Evolutionary conservation across 345 rosid species (phyloP), one percentile per base, ranked within the genome.

Genomic region (Populus pruinosa): DNA sequence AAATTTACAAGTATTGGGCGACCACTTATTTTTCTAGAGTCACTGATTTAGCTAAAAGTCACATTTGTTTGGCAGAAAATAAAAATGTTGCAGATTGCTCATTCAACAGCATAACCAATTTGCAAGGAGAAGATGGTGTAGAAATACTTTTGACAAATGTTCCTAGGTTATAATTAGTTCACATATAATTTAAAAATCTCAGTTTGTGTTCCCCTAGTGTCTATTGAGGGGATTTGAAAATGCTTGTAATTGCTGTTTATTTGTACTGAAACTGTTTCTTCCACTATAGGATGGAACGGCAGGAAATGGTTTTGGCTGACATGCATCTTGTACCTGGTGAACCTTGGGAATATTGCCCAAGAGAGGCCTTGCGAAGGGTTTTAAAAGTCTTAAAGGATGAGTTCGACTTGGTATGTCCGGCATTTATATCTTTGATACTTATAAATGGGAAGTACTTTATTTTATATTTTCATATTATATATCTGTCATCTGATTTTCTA

Each of bases 301-400:
- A 96, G 85, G 93, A 92, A 79, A 92, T 96, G 93, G 97, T 96
- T 83, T 84, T 96, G 87, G 99, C 91, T 75, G 96, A 96, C 85
- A 93, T 93, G 99, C 89, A 83, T 79, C 73, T 90, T 71, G 87
- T 76, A 85, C 95, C 98, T 43, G 97, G 96, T 78, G 85, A 90
- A 86, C 80, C 93, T 79, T 96, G 98, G 99, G 99, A 91, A 43
- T 96, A 93, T 78, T 93, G 99, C 84, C 99, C 99, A 59, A 90
- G 98, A 80, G 96, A 90, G 70, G 86, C 98, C 82, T 83, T 96
- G 78, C 82, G 93, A 79, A 91, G 90, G 74, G 88, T 85, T 72
- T 79, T 88, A 64, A 90, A 88, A 79, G 82, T 92, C 81, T 81
- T 96, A 55, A 88, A 91, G 85, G 93, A 93, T 66, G 96, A 96